phyloP scores from a whole-genome alignment of 495 filamentous ascomycete species.

The Penicillium pulvis region DNA sequence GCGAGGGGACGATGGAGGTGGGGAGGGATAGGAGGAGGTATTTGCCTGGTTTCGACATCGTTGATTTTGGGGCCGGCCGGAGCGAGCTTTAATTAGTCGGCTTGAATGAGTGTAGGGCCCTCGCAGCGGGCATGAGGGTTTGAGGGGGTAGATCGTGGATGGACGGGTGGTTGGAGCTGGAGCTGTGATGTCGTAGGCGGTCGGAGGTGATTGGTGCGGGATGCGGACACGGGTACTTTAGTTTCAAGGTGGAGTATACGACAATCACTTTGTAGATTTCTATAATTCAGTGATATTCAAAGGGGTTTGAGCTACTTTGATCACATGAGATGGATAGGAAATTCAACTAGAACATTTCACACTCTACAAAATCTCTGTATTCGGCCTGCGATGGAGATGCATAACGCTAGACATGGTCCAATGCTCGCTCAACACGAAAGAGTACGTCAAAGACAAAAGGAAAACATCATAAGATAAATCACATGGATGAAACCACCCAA shows the following conservation, averaged over 20 bases:
- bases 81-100: neutral
- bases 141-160: constrained; percentile 10
- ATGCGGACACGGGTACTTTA: constrained; percentile 9
- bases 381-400: constrained; percentile 22
- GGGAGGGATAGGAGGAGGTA: constrained; percentile 78
- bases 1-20: constrained; percentile 68
- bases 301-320: neutral
- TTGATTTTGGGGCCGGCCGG: constrained; percentile 11
- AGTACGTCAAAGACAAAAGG: neutral
- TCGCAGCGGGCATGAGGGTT: constrained; percentile 20
- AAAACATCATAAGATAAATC: constrained; percentile 4
- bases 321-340: neutral
- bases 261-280: neutral
- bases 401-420: constrained; percentile 25
- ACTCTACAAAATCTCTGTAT: constrained; percentile 15
- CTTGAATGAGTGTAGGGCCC: constrained; percentile 14
- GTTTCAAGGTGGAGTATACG: neutral
- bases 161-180: constrained; percentile 22
- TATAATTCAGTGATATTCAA: neutral
- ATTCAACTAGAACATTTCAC: neutral
- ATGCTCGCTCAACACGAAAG: constrained; percentile 23
- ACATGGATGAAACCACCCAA: constrained; percentile 17
- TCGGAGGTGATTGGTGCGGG: constrained; percentile 30
- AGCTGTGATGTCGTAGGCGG: constrained; percentile 36
- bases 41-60: constrained; percentile 61